phyloP scores from a whole-genome alignment of 2,329 filamentous ascomycete species.

The Aspergillus jensenii region DNA sequence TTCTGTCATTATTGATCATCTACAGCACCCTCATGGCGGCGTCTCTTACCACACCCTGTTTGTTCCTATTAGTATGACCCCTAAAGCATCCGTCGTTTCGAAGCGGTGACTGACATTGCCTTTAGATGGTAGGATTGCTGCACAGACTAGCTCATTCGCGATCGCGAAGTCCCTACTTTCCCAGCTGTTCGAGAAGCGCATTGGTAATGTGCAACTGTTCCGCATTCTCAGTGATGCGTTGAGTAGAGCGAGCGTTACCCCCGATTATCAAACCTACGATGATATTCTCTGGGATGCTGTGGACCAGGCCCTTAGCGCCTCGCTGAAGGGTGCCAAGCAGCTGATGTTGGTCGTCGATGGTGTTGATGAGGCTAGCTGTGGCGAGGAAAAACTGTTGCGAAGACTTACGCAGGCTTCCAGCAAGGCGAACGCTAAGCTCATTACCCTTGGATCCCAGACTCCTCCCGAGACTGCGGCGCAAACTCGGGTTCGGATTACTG shows the following conservation, averaged over 20 bases:
- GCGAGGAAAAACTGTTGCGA: slow-evolving; percentile 29
- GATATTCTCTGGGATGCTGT: slow-evolving; percentile 37
- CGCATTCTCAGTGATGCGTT: slow-evolving; percentile 35
- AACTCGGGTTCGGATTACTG: slow-evolving; percentile 26
- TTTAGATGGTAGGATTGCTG: slow-evolving; percentile 32
- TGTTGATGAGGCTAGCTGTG: slow-evolving; percentile 35
- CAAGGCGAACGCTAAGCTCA: slow-evolving; percentile 29
- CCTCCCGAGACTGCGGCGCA: slow-evolving; percentile 12
- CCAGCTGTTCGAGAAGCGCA: slow-evolving; percentile 40
- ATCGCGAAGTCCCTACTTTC: slow-evolving; percentile 37
- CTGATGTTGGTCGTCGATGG: slow-evolving; percentile 42
- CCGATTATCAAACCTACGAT: slow-evolving; percentile 31
- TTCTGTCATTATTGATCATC: slow-evolving; percentile 40
- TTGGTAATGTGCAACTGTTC: slow-evolving; percentile 40
- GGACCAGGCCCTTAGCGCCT: slow-evolving; percentile 27
- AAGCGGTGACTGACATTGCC: background rate
- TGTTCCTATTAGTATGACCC: slow-evolving; percentile 35
- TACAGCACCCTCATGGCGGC: slow-evolving; percentile 39
- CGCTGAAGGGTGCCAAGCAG: slow-evolving; percentile 32
- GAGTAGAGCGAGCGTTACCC: slow-evolving; percentile 24
- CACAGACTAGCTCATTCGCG: slow-evolving; percentile 30
- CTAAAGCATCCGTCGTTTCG: background rate
- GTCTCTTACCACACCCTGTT: slow-evolving; percentile 36
- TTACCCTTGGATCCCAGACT: slow-evolving; percentile 30
- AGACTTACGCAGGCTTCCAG: slow-evolving; percentile 25